Conservation (phyloP, 2,329 filamentous ascomycete species). For the Dactylellina leptospora region DNA sequence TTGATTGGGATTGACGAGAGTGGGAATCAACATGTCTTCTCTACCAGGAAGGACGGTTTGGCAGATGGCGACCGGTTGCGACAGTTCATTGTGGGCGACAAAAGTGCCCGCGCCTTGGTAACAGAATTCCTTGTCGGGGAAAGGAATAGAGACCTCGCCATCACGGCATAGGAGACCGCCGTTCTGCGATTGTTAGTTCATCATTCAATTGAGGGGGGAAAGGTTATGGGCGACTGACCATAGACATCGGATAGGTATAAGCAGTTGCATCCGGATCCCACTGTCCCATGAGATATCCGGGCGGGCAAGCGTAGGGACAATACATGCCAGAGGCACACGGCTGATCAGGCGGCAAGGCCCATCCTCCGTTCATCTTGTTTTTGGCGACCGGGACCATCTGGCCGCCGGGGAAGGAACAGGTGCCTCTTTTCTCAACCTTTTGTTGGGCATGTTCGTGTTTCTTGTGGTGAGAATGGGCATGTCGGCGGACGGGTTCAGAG, state of each 20-base stretch:
- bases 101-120: constrained; percentile 73
- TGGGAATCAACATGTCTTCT: constrained; percentile 83
- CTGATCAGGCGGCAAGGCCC: constrained; percentile 79
- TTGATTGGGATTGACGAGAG: constrained; percentile 67
- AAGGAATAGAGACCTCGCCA: constrained; percentile 75
- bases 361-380: constrained; percentile 72
- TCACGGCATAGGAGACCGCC: constrained; percentile 76
- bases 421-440: constrained; percentile 61
- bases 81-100: constrained; percentile 71
- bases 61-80: constrained; percentile 73
- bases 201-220: too few species aligned
- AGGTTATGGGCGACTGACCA: constrained; percentile 66
- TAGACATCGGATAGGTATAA: constrained; percentile 75
- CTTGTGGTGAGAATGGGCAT: constrained; percentile 42
- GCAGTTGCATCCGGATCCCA: constrained; percentile 75
- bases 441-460: constrained; percentile 54
- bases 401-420: constrained; percentile 73
- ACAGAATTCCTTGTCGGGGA: constrained; percentile 74
- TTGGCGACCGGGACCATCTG: constrained; percentile 76
- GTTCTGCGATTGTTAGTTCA: constrained; percentile 64
- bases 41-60: constrained; percentile 82
- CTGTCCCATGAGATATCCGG: constrained; percentile 79
- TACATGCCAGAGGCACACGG: constrained; percentile 73
- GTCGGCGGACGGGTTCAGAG: constrained; percentile 26
- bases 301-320: constrained; percentile 79